phyloP scores from a whole-genome alignment of 441 rosid species.

The Eugenia klotzschiana region DNA sequence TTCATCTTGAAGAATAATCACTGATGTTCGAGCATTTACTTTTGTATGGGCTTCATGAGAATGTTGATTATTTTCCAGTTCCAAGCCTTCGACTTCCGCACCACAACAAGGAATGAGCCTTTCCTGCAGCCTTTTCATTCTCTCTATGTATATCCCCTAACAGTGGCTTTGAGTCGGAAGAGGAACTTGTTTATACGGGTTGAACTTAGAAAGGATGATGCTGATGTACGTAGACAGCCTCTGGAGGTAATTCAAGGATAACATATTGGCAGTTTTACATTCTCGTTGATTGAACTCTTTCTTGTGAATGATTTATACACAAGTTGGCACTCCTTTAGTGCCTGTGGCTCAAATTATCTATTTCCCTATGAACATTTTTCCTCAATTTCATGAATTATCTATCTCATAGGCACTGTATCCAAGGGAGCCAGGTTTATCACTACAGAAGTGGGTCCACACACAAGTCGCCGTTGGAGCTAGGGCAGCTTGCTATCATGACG shows the following conservation, averaged over 20 bases:
- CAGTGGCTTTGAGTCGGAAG: slow-evolving; percentile 86
- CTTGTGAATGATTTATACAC: background rate
- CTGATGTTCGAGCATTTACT: slow-evolving; percentile 3
- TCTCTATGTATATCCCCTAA: slow-evolving; percentile 79
- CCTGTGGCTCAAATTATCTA: background rate
- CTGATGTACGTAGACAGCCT: slow-evolving; percentile 85
- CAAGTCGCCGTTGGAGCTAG: slow-evolving; percentile 88
- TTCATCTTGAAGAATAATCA: background rate
- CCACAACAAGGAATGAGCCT: slow-evolving; percentile 90
- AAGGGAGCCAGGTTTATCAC: slow-evolving; percentile 65
- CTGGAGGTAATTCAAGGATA: slow-evolving; percentile 51
- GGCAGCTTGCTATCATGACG: slow-evolving; percentile 89
- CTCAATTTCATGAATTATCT: slow-evolving; percentile 11
- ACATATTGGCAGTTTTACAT: background rate
- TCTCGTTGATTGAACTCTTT: background rate
- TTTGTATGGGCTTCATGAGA: background rate
- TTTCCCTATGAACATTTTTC: background rate
- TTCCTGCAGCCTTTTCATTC: slow-evolving; percentile 95
- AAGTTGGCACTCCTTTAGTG: background rate
- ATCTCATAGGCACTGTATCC: slow-evolving; percentile 72
- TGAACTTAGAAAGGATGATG: slow-evolving; percentile 91
- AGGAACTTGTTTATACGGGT: slow-evolving; percentile 81
- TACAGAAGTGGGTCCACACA: slow-evolving; percentile 85
- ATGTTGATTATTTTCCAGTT: slow-evolving; percentile 29
- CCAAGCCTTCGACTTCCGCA: slow-evolving; percentile 96